phyloP scores from a whole-genome alignment of 805 yeast species.

The Monosporozyma servazzii region DNA sequence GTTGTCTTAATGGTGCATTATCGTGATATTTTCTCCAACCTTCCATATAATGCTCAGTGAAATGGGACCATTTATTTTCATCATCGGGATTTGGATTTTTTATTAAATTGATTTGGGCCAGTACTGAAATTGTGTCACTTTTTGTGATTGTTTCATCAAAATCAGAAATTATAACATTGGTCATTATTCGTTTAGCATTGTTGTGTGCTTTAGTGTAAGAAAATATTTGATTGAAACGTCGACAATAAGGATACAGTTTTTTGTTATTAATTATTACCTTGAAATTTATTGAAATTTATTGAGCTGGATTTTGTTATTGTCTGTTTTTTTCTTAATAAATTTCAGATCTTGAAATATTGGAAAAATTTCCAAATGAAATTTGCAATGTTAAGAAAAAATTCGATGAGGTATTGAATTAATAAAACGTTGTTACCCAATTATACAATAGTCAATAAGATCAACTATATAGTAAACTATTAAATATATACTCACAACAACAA shows the following conservation, averaged over 20 bases:
- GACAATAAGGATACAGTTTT: neutral
- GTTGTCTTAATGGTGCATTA: constrained; percentile 4
- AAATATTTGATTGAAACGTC: neutral
- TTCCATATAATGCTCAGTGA: constrained; percentile 16
- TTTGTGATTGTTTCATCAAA: constrained; percentile 29
- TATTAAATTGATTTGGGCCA: constrained; percentile 20
- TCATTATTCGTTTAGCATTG: constrained; percentile 3
- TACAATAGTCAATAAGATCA: neutral
- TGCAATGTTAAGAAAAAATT: neutral
- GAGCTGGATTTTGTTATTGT: too few species aligned
- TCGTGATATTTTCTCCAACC: constrained; percentile 8
- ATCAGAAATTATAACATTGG: constrained; percentile 19
- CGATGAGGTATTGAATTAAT: constrained; percentile 2
- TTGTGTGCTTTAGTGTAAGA: neutral
- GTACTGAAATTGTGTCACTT: constrained; percentile 20
- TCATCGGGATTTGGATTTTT: constrained; percentile 7
- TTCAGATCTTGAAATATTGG: neutral
- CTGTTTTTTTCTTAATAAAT: neutral
- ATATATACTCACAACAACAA: neutral
- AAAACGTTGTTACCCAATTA: neutral
- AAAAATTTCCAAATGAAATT: neutral
- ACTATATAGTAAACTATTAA: neutral
- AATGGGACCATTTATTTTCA: constrained; percentile 22
- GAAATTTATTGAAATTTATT: neutral
- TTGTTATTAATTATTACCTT: neutral